Conservation (phyloP, 2,329 filamentous ascomycete genomes). For the Alternaria hordeiaustralica region DNA sequence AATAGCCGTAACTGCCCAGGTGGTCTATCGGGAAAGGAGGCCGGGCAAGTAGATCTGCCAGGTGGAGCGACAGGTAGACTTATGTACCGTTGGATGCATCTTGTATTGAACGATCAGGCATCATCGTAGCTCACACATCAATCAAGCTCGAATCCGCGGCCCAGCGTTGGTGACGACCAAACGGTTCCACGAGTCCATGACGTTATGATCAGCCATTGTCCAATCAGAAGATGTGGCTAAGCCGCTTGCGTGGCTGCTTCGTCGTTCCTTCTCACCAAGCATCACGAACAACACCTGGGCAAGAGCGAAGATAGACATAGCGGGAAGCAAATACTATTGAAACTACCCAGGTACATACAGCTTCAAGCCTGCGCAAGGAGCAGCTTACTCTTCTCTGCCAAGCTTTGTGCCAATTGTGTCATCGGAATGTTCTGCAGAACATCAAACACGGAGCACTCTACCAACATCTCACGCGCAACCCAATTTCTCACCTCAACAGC, state of each 20-base stretch:
- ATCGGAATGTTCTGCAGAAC: constrained; percentile 15
- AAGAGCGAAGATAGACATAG: no score
- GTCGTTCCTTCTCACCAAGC: not conserved
- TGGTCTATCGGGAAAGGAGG: not conserved
- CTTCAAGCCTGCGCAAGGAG: not conserved
- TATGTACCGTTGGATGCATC: not conserved
- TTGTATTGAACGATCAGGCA: not conserved
- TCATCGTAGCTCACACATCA: not conserved
- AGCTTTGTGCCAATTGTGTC: constrained; percentile 3
- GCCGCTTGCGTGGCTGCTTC: not conserved
- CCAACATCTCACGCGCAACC: constrained; percentile 6
- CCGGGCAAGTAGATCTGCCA: not conserved
- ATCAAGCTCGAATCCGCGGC: not conserved
- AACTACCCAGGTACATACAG: not conserved
- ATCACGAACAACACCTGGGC: not conserved
- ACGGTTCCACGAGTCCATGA: constrained; percentile 4
- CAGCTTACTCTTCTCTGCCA: constrained; percentile 18
- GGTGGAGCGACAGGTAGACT: not conserved
- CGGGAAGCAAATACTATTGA: no score
- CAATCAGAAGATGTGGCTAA: constrained; percentile 10
- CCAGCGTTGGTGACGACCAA: not conserved
- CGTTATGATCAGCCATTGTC: constrained; percentile 1
- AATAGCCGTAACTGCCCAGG: not conserved
- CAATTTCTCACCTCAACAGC: constrained; percentile 27
- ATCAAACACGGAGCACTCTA: constrained; percentile 14